Evolutionary conservation across 768 basidiomycete species (phyloP).

Genomic region (Lactarius psammicola): DNA sequence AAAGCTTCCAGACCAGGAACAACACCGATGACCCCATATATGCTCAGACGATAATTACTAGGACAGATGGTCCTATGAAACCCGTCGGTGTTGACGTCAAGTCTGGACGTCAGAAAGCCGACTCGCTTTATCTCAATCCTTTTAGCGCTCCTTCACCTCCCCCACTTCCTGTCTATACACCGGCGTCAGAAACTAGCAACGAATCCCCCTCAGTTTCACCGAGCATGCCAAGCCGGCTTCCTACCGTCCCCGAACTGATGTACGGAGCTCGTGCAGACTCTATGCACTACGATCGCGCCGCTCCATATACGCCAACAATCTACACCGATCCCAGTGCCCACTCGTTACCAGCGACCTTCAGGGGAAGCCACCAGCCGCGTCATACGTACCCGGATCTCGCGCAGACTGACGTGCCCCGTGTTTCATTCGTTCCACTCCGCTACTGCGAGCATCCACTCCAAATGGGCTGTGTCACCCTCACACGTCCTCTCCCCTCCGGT

Average conservation of each 20-base stretch:
- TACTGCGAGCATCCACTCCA: conserved; percentile 21
- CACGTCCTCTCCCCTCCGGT: not conserved
- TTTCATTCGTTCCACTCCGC: conserved; percentile 9
- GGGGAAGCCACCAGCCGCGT: not conserved
- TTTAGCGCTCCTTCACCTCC: conserved; percentile 3
- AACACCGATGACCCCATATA: not conserved
- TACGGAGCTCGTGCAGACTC: not conserved
- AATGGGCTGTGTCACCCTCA: not conserved
- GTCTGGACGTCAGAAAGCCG: not conserved
- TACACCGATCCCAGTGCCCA: not conserved
- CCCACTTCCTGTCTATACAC: conserved; percentile 7
- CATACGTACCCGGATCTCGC: not conserved
- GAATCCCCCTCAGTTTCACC: not conserved
- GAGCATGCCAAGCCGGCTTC: not conserved
- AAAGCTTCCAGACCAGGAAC: not conserved
- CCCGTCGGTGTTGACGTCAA: not conserved
- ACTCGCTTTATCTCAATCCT: conserved; percentile 2
- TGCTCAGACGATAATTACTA: not conserved
- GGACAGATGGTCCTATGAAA: not conserved
- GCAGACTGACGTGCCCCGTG: not conserved
- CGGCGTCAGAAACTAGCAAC: not conserved
- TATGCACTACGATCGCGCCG: not conserved
- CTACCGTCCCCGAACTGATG: not conserved
- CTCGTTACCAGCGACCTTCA: not conserved
- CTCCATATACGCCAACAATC: not conserved